Evolutionary conservation across 139 green algal species (phyloP).

Genomic region (Chlorella sp.): DNA sequence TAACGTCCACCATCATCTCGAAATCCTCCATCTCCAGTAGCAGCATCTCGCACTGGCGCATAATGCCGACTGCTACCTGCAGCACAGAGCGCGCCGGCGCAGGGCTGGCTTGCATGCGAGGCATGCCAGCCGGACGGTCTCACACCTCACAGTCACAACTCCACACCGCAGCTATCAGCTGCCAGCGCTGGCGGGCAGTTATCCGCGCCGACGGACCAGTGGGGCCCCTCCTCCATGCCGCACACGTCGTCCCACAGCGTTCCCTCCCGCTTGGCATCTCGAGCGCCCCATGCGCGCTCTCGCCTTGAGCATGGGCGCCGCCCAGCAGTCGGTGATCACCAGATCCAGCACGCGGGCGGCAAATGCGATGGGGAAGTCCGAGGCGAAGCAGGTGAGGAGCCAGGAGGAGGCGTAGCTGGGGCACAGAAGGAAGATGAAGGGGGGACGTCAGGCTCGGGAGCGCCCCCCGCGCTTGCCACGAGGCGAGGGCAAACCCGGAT

Average conservation of each 20-base stretch:
- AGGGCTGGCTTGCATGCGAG: background rate
- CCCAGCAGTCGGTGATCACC: slow-evolving; percentile 63
- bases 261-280: too few relatives aligned
- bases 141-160: background rate
- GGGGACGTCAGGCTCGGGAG: too few relatives aligned
- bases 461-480: too few relatives aligned
- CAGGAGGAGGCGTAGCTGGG: slow-evolving; percentile 76
- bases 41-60: slow-evolving; percentile 37
- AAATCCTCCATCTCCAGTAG: slow-evolving; percentile 64
- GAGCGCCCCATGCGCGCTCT: too few relatives aligned
- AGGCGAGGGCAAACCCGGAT: too few relatives aligned
- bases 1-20: slow-evolving; percentile 64
- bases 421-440: too few relatives aligned
- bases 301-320: slow-evolving; percentile 72
- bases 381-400: slow-evolving; percentile 80
- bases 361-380: slow-evolving; percentile 79
- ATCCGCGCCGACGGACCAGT: background rate
- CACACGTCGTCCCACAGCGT: too few relatives aligned
- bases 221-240: background rate
- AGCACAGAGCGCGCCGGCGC: background rate
- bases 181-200: background rate
- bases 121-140: background rate
- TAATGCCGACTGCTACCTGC: slow-evolving; percentile 56
- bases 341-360: slow-evolving; percentile 75
- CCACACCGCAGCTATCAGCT: background rate